phyloP scores from a whole-genome alignment of 495 filamentous ascomycete species.

The Trichoderma erinaceum region DNA sequence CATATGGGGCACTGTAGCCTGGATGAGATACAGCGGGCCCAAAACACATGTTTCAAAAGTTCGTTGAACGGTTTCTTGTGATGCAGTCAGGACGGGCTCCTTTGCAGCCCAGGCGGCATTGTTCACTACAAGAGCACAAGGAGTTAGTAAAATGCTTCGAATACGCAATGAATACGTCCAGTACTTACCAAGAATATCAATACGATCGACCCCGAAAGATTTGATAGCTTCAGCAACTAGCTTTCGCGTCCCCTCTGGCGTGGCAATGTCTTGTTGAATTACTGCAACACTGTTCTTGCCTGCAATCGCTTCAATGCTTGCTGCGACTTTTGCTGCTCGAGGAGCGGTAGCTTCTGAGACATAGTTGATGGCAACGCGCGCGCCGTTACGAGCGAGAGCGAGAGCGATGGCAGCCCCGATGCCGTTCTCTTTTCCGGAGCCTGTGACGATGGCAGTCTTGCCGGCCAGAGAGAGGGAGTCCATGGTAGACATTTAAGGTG shows the following conservation, averaged over 20 bases:
- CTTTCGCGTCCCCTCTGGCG: conserved; percentile 24
- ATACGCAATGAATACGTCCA: neutral
- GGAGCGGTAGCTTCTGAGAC: conserved; percentile 30
- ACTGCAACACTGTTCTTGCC: conserved; percentile 29
- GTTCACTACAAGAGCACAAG: conserved; percentile 19
- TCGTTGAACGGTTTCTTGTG: conserved; percentile 20
- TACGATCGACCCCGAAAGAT: conserved; percentile 26
- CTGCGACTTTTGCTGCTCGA: conserved; percentile 28
- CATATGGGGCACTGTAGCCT: conserved; percentile 30
- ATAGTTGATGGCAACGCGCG: conserved; percentile 32
- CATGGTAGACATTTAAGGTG: conserved; percentile 1
- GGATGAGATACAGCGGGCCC: conserved; percentile 28
- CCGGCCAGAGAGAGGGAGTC: conserved; percentile 34
- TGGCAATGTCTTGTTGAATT: conserved; percentile 29
- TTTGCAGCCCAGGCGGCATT: conserved; percentile 19
- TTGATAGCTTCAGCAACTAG: conserved; percentile 30
- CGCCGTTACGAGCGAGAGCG: conserved; percentile 36
- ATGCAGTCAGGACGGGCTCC: conserved; percentile 13
- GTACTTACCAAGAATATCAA: conserved; percentile 38
- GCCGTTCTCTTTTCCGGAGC: conserved; percentile 38
- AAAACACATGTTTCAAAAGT: conserved; percentile 27
- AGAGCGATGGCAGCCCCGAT: conserved; percentile 43
- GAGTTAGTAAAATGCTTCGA: neutral
- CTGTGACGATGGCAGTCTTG: conserved; percentile 48
- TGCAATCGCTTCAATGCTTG: conserved; percentile 21